Evolutionary conservation across 31 red algal species (phyloP).

Genomic region (Odonthalia washingtoniensis): DNA sequence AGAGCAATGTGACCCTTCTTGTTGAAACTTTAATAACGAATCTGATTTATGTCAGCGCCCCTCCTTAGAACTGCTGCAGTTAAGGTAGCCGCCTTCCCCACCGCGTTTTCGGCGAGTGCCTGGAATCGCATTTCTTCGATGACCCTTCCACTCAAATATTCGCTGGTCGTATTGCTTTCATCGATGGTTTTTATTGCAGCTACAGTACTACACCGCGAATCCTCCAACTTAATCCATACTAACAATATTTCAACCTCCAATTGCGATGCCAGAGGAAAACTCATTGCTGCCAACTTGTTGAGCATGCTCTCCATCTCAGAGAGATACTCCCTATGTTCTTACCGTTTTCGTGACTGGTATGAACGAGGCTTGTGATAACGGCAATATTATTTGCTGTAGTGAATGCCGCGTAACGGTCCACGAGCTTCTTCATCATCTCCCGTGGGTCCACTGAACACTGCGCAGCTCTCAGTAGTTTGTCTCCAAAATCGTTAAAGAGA

Average conservation of each 20-base stretch:
- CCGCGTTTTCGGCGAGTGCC: not conserved
- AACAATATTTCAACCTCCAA: not conserved
- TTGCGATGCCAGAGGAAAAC: not conserved
- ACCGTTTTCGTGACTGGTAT: not conserved
- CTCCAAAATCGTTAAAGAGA: not conserved
- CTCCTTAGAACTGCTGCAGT: not conserved
- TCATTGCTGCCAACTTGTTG: not conserved
- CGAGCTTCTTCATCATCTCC: not conserved
- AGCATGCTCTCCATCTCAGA: not conserved
- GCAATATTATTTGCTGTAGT: not conserved
- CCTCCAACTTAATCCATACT: not conserved
- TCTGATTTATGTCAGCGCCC: not conserved
- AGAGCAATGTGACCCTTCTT: not conserved
- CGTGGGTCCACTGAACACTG: not conserved
- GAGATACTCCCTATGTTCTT: not conserved
- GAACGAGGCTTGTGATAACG: not conserved
- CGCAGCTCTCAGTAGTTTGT: not conserved
- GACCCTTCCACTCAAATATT: not conserved
- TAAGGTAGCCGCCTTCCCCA: not conserved
- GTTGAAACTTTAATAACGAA: not conserved
- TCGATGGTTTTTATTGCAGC: not conserved
- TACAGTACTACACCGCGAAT: not conserved
- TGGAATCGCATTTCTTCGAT: not conserved
- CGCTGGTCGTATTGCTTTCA: not conserved
- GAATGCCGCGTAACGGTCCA: not conserved